Evolutionary conservation across 2,329 filamentous ascomycete genomes (phyloP).

Genomic region (Periconia digitata): DNA sequence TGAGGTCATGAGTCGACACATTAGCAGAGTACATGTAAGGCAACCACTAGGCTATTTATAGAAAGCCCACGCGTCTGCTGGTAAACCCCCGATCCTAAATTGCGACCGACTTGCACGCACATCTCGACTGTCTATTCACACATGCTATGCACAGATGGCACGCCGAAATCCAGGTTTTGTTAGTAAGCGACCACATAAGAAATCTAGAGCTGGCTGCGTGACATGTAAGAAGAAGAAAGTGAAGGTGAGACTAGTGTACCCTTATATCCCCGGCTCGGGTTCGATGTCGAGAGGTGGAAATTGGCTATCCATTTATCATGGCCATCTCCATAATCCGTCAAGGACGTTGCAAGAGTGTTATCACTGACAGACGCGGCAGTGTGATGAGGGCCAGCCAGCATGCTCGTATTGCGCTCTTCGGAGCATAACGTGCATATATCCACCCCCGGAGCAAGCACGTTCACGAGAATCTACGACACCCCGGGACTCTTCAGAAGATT

Average conservation of each 20-base stretch:
- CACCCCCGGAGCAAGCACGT: conserved; percentile 5
- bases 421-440: conserved; percentile 27
- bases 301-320: too few species aligned
- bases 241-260: conserved; percentile 21
- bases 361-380: conserved; percentile 19
- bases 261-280: not conserved
- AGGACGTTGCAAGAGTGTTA: too few species aligned
- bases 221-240: conserved; percentile 40
- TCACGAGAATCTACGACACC: conserved; percentile 6
- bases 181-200: conserved; percentile 35
- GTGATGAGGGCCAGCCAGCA: conserved; percentile 29
- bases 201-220: conserved; percentile 33
- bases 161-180: conserved; percentile 32
- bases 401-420: conserved; percentile 32
- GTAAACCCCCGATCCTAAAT: not conserved
- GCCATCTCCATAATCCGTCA: too few species aligned
- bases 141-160: conserved; percentile 16
- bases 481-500: not conserved
- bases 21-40: too few species aligned
- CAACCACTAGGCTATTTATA: too few species aligned
- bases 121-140: not conserved
- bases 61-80: too few species aligned
- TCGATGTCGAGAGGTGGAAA: too few species aligned
- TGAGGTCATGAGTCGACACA: too few species aligned
- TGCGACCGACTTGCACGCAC: not conserved